Evolutionary conservation across 2,329 filamentous ascomycete species (phyloP).

Genomic region (Colletotrichum incanum): DNA sequence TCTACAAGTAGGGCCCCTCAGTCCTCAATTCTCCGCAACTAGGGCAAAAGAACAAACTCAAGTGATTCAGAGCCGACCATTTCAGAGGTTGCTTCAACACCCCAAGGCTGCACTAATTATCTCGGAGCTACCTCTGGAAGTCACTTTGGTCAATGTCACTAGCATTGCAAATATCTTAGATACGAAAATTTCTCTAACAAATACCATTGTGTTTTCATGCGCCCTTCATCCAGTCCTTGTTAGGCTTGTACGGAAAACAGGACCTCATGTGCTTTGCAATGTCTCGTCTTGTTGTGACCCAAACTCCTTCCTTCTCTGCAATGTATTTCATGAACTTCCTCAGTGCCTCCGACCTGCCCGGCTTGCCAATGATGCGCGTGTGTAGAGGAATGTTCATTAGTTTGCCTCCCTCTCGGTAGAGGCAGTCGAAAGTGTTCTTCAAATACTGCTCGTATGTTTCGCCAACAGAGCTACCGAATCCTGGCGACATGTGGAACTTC

Average conservation of each 20-base stretch:
- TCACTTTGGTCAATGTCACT: not conserved
- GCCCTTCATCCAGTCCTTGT: constrained; percentile 43
- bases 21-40: too few relatives aligned
- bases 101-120: not conserved
- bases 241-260: constrained; percentile 56
- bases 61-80: not conserved
- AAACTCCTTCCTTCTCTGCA: constrained; percentile 57
- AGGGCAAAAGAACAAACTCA: not conserved
- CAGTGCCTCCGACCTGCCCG: constrained; percentile 56
- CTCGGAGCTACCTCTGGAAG: too few relatives aligned
- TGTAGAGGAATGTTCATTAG: constrained; percentile 61
- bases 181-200: not conserved
- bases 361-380: constrained; percentile 57
- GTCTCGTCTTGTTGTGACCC: constrained; percentile 59
- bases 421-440: constrained; percentile 58
- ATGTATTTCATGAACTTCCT: constrained; percentile 58
- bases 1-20: not conserved
- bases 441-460: constrained; percentile 58
- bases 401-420: constrained; percentile 59
- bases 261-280: constrained; percentile 58
- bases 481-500: constrained; percentile 61
- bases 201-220: not conserved
- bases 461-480: constrained; percentile 57
- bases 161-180: too few relatives aligned
- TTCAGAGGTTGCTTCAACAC: not conserved